Evolutionary conservation across 208 protist genomes (phyloP).

Genomic region (Naegleria fowleri): DNA sequence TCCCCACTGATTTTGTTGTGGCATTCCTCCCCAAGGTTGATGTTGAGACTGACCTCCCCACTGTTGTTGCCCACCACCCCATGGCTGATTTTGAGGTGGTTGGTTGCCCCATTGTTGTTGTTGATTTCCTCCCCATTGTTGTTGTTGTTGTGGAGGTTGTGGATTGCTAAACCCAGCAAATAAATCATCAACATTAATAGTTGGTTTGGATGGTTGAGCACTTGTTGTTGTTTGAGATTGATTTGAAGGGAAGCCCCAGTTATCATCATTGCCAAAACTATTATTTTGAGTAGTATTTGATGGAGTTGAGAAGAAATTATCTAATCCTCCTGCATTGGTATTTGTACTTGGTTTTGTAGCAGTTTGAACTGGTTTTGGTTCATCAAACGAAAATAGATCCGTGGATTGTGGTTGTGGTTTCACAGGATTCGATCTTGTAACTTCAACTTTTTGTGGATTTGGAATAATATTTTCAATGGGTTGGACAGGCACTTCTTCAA

Average conservation of each 20-base stretch:
- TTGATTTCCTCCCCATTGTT: neutral
- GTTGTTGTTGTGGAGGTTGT: neutral
- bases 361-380: neutral
- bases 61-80: neutral
- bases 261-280: neutral
- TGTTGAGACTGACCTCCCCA: too few relatives aligned
- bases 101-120: neutral
- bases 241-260: neutral
- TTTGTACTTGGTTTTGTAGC: neutral
- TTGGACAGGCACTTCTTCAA: neutral
- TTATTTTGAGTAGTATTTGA: neutral
- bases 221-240: neutral
- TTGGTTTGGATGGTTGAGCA: neutral
- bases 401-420: neutral
- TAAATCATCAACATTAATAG: slow-evolving; percentile 17
- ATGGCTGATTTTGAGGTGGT: neutral
- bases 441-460: slow-evolving; percentile 3
- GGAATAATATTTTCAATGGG: neutral
- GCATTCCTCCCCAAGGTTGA: neutral
- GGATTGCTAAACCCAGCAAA: neutral
- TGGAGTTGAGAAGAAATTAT: neutral
- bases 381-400: neutral
- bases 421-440: neutral
- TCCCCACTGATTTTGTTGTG: neutral
- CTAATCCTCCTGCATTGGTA: neutral